phyloP scores from a whole-genome alignment of 371 early-diverging fungal genomes.

The Gilbertella persicaria region DNA sequence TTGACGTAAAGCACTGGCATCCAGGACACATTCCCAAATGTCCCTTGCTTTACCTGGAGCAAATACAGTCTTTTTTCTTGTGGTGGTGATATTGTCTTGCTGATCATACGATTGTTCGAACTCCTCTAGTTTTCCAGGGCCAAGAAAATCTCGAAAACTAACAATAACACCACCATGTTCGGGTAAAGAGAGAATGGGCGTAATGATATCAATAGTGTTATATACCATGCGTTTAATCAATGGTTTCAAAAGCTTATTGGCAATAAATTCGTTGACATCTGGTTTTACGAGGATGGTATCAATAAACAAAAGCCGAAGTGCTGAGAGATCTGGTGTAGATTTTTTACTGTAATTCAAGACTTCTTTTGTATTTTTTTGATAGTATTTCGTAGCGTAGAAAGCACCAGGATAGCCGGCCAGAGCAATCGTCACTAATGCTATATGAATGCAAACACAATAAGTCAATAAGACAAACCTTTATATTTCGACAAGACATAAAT shows the following conservation, averaged over 20 bases:
- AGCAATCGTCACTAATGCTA: slow-evolving; percentile 63
- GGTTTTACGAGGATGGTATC: slow-evolving; percentile 69
- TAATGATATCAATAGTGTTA: slow-evolving; percentile 59
- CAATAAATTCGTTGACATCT: slow-evolving; percentile 61
- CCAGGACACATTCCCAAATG: slow-evolving; percentile 57
- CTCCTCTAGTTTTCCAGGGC: slow-evolving; percentile 40
- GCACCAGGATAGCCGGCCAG: slow-evolving; percentile 72
- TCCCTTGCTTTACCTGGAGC: slow-evolving; percentile 53
- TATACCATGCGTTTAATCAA: slow-evolving; percentile 42
- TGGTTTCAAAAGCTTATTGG: slow-evolving; percentile 62
- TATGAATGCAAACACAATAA: background rate
- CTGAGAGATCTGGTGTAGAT: slow-evolving; percentile 57
- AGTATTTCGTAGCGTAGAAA: slow-evolving; percentile 54
- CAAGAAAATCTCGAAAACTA: slow-evolving; percentile 54
- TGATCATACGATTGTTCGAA: slow-evolving; percentile 19
- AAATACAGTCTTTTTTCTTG: slow-evolving; percentile 26
- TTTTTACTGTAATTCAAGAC: slow-evolving; percentile 60
- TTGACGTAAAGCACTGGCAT: slow-evolving; percentile 55
- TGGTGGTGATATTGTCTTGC: slow-evolving; percentile 18
- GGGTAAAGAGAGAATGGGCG: slow-evolving; percentile 68
- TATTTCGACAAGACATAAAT: slow-evolving; percentile 63
- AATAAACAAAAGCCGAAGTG: slow-evolving; percentile 69
- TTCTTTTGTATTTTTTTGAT: slow-evolving; percentile 53
- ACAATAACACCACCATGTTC: slow-evolving; percentile 80
- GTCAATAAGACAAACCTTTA: slow-evolving; percentile 26